phyloP scores from a whole-genome alignment of 805 yeast species.

The Nakazawaea populi region DNA sequence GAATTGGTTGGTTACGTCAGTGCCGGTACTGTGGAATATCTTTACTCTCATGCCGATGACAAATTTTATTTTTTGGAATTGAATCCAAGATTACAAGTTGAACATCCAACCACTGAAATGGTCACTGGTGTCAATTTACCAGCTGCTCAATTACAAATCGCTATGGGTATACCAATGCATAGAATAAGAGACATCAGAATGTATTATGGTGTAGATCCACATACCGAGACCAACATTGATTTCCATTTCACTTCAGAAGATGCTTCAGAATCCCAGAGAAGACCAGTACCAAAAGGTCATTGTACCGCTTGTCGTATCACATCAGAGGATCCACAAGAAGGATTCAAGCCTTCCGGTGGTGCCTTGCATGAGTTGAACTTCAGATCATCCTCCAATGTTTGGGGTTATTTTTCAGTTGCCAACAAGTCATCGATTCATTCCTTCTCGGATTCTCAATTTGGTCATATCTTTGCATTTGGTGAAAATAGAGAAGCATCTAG shows the following conservation, averaged over 20 bases:
- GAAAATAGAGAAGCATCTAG: slow-evolving; percentile 97
- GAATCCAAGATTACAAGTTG: slow-evolving; percentile 98
- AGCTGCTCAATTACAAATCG: slow-evolving; percentile 97
- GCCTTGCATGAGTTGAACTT: slow-evolving; percentile 92
- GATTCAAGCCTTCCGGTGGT: slow-evolving; percentile 98
- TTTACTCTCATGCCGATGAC: slow-evolving; percentile 90
- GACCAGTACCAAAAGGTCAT: slow-evolving; percentile 96
- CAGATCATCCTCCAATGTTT: slow-evolving; percentile 94
- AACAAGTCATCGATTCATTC: slow-evolving; percentile 97
- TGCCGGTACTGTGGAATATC: slow-evolving; percentile 98
- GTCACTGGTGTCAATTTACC: slow-evolving; percentile 97
- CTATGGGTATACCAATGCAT: slow-evolving; percentile 99
- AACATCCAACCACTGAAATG: slow-evolving; percentile 99
- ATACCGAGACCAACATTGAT: slow-evolving; percentile 83
- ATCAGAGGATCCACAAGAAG: slow-evolving; percentile 98
- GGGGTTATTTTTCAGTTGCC: slow-evolving; percentile 99
- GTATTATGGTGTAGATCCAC: slow-evolving; percentile 94
- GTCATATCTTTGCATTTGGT: slow-evolving; percentile 98
- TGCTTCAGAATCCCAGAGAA: slow-evolving; percentile 74
- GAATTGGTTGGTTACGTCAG: slow-evolving; percentile 95
- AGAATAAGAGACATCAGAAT: slow-evolving; percentile 89
- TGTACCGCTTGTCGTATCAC: slow-evolving; percentile 99
- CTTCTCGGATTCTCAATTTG: slow-evolving; percentile 97
- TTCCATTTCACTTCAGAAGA: slow-evolving; percentile 76
- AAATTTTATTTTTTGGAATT: slow-evolving; percentile 94